A percentile compares a stretch with the other conserved stretches of the same genome.
Conservation (phyloP, 169 alveolate species). For the Theileria parva region DNA sequence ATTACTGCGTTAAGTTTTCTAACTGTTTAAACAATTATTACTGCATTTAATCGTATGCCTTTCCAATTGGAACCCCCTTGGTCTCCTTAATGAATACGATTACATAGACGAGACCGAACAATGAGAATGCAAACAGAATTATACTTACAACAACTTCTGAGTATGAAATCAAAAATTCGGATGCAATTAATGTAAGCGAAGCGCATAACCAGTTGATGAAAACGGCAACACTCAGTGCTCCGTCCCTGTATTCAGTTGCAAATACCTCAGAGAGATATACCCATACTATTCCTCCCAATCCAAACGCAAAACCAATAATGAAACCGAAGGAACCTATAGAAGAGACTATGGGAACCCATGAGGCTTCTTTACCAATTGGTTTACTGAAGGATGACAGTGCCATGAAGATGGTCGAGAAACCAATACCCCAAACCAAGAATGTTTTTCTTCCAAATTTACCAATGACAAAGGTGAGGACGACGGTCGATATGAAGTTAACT, state of each 20-base stretch:
- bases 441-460: slow-evolving; percentile 82
- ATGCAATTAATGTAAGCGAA: slow-evolving; percentile 72
- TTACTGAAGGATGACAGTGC: slow-evolving; percentile 72
- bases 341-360: slow-evolving; percentile 37
- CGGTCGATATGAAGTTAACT: slow-evolving; percentile 72
- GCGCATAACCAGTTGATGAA: slow-evolving; percentile 80
- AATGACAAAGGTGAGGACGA: slow-evolving; percentile 68
- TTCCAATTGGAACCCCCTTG: slow-evolving; percentile 77
- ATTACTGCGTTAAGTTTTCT: neutral
- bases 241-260: slow-evolving; percentile 81
- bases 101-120: slow-evolving; percentile 65
- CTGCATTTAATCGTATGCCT: slow-evolving; percentile 39
- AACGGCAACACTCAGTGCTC: slow-evolving; percentile 78
- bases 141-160: slow-evolving; percentile 67
- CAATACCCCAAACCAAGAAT: slow-evolving; percentile 71
- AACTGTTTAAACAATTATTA: neutral
- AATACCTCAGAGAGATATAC: slow-evolving; percentile 81
- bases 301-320: slow-evolving; percentile 81
- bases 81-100: slow-evolving; percentile 79
- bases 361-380: neutral
- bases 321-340: slow-evolving; percentile 69
- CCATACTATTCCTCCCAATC: slow-evolving; percentile 84
- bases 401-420: slow-evolving; percentile 36
- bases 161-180: slow-evolving; percentile 69
- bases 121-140: slow-evolving; percentile 66